Evolutionary conservation across 441 rosid genomes (phyloP), one percentile per base, ranked within the genome.

Genomic region (Euphorbia schlechtendalii): DNA sequence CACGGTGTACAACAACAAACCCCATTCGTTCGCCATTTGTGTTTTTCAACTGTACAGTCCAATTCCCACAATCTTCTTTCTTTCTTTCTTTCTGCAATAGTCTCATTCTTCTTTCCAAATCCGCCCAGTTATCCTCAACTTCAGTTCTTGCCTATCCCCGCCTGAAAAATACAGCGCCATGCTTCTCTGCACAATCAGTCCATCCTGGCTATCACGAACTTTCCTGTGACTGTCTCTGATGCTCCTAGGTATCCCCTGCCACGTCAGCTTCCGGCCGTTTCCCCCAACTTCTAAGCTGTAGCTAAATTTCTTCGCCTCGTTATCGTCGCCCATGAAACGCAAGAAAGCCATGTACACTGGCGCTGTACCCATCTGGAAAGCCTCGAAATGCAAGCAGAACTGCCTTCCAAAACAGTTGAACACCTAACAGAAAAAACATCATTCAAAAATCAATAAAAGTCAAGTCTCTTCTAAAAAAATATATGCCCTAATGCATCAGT

Each of bases 211-310:
- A 68, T 87, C 93, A 0, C 93, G 88, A 27, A 87, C 90, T 72
- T 84, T 84, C 53, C 82, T 68, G 73, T 87, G 90, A 64, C 90
- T 79, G 77, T 87, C 93, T 60, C 90, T 68, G 65, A 87, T 80
- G 76, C 93, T 87, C 63, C 93, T 70, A 6, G 93, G 93, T 56
- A 83, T 82, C 49, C 90, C 93, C 71, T 84, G 86, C 90, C 90
- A 87, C 25, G 70, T 76, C 71, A 87, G 71, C 76, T 84, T 84
- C 62, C 90, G 81, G 32, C 88, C 88, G 21, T 79, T 83, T 18
- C 86, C 93, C 22, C 93, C 88, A 22, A 87, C 93, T 75, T 87
- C 93, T 11, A 87, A 83, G 70, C 90, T 87, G 74, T 87, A 87
- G 76, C 83, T 83, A 71, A 78, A 87, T 68, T 84, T 80, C 73